A percentile compares a stretch with the other conserved stretches of the same genome.
These are phyloP conservation scores for Kodamaea alishanica DNA, from an alignment of 1,139 yeast genomes.

Conservation along the genomic window DNA sequence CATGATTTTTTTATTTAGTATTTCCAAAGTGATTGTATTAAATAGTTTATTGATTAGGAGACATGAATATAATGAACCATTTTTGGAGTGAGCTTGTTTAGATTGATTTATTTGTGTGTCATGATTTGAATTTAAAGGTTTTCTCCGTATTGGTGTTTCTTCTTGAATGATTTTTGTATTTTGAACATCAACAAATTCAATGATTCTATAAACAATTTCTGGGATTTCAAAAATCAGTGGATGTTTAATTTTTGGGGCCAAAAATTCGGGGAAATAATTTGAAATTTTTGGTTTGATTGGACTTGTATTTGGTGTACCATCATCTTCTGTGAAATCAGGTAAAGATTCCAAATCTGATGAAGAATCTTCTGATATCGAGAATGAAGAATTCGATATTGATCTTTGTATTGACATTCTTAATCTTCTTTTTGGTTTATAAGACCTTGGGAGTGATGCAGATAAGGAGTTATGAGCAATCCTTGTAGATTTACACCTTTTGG, in stretches of 20 bases:
- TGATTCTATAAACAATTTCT: constrained; percentile 63
- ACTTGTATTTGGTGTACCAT: constrained; percentile 27
- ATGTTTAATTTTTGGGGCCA: not conserved
- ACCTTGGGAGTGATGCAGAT: constrained; percentile 2
- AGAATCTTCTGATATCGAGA: constrained; percentile 1
- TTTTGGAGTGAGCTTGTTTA: not conserved
- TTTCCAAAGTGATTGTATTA: constrained; percentile 51
- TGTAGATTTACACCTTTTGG: constrained; percentile 3
- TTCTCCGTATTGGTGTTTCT: constrained; percentile 54
- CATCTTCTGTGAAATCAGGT: constrained; percentile 37
- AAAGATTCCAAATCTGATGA: constrained; percentile 35
- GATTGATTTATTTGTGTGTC: constrained; percentile 19
- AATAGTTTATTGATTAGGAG: constrained; percentile 66
- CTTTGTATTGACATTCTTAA: constrained; percentile 8
- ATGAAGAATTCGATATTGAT: not conserved
- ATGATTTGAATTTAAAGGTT: constrained; percentile 65
- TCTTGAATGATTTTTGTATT: constrained; percentile 55
- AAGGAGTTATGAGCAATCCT: constrained; percentile 4
- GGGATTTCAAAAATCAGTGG: constrained; percentile 68
- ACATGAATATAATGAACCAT: constrained; percentile 49
- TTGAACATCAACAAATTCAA: constrained; percentile 54
- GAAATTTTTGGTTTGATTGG: constrained; percentile 17
- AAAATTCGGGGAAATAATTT: constrained; percentile 6
- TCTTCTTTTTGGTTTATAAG: constrained; percentile 12
- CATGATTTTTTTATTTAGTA: constrained; percentile 52